Percentiles rank a stretch among this genome's conserved stretches.
Evolutionary conservation across 164 flowering plant species (phyloP).

Genomic region (Nelumbo lutea): DNA sequence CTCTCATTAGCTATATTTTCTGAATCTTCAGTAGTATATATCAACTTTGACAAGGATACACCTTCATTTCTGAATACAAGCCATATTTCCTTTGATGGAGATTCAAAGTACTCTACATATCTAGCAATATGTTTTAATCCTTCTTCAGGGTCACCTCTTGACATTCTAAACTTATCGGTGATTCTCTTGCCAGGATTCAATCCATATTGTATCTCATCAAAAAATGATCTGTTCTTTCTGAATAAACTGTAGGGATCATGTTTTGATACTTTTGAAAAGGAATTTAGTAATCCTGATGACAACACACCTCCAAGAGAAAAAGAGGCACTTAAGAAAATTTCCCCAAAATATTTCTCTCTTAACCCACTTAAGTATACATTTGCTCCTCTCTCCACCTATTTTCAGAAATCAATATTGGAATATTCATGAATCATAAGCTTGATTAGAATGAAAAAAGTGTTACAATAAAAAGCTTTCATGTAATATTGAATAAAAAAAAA

Average conservation of each 20-base stretch:
- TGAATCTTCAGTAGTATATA: conserved; percentile 64
- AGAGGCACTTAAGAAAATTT: conserved; percentile 84
- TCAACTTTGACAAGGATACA: conserved; percentile 73
- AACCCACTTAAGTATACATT: conserved; percentile 86
- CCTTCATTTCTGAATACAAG: conserved; percentile 95
- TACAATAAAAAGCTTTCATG: too few species aligned
- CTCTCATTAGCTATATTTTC: conserved; percentile 27
- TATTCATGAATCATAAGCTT: background rate
- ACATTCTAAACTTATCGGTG: conserved; percentile 8
- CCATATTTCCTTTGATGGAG: conserved; percentile 91
- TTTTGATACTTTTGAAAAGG: conserved; percentile 13
- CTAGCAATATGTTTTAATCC: conserved; percentile 93
- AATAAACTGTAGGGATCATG: conserved; percentile 14
- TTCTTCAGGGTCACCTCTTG: conserved; percentile 45
- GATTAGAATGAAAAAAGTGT: background rate
- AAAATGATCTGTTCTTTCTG: conserved; percentile 20
- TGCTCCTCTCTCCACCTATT: conserved; percentile 90
- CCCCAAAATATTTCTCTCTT: conserved; percentile 93
- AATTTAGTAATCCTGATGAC: conserved; percentile 20
- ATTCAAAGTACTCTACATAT: conserved; percentile 91
- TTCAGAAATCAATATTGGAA: conserved; percentile 2
- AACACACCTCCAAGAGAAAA: conserved; percentile 32
- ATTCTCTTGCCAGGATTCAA: conserved; percentile 25
- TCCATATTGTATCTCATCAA: conserved; percentile 18
- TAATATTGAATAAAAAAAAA: too few species aligned